A percentile compares a stretch with the other conserved stretches of the same genome.
These are phyloP conservation scores for Sugiyamaella xylanicola DNA, from an alignment of 1,139 yeast species.

Conservation along the genomic window DNA sequence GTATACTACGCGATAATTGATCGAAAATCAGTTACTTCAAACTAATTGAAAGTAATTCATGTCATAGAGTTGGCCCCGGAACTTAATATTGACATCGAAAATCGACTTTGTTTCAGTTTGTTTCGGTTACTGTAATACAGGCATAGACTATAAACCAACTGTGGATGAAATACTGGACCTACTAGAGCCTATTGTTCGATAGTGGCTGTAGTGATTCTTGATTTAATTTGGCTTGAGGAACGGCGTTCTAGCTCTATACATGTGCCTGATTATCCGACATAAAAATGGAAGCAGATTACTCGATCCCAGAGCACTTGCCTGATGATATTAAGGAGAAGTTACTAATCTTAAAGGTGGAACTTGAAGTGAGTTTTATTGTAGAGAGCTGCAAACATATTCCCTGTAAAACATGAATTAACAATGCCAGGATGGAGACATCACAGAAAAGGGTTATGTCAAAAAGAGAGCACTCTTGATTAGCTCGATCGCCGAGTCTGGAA, in stretches of 20 bases:
- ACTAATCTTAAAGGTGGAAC: slow-evolving; percentile 52
- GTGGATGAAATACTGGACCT: not conserved
- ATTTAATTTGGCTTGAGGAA: not conserved
- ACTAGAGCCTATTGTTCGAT: not conserved
- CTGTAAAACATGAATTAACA: no score
- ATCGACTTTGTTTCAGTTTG: not conserved
- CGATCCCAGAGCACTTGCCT: slow-evolving; percentile 48
- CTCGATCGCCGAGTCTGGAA: slow-evolving; percentile 26
- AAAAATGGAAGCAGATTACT: slow-evolving; percentile 43
- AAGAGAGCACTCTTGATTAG: slow-evolving; percentile 54
- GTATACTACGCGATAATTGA: no score
- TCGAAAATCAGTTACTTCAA: no score
- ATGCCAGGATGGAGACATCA: slow-evolving; percentile 61
- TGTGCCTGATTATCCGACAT: not conserved
- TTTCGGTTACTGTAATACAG: not conserved
- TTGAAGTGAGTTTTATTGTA: slow-evolving; percentile 33
- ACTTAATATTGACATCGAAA: not conserved
- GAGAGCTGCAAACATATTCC: no score
- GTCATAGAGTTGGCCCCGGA: not conserved
- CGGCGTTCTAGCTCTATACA: not conserved
- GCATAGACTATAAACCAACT: not conserved
- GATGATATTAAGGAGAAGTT: slow-evolving; percentile 45
- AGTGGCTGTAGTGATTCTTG: not conserved
- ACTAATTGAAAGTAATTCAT: not conserved
- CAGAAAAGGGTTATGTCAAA: slow-evolving; percentile 66